Evolutionary conservation across 2,329 filamentous ascomycete genomes (phyloP), one percentile per base, ranked within the genome.

Genomic region (Thelonectria olida): DNA sequence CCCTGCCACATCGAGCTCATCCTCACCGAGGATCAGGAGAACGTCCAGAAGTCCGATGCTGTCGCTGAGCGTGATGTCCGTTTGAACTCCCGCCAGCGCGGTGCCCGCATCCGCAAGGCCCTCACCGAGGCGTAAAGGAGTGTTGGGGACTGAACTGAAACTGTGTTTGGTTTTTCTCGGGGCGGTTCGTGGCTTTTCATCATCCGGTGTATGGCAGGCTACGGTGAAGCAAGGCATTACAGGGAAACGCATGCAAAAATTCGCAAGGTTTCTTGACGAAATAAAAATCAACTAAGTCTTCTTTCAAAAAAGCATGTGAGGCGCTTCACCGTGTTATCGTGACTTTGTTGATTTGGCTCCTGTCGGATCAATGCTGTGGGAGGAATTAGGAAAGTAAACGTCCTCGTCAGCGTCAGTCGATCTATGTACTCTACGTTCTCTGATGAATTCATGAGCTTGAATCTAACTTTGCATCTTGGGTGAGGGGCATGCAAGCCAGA

Each of bases 1-100:
- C 96, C 96, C 75, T 99, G 95, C 92, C 96, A 99, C 91, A 97
- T 99, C 83, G 96, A 99, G 88, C 87, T 99, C 78, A 99, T 99
- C 89, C 90, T 99, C 76, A 97, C 95, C 79, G 96, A 99, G 89
- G 93, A 88, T 77, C 92, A 96, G 79, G 96, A 99, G 89, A 89
- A 91, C 75, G 93, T 99, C 76, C 88, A 94, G 85, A 99, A 99
- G 91, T 90, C 89, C 67, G 86, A 93, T 82, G 97, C 98, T 88
- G 86, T 89, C 74, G 86, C 84, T 68, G 84, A 85, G 75, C 88
- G 89, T 74, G 86, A 90, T 74, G 79, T 81, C 71, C 92, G 90
- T 81, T 87, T 99, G 79, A 92, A 83, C 87, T 92, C 92, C 78
- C 92, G 95, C 87, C 96, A 99, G 89, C 93, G 94, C 80, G 96